These are phyloP conservation scores for Halophytophthora batemanensis DNA, from an alignment of 352 stramenopile species.

Conservation along the genomic window DNA sequence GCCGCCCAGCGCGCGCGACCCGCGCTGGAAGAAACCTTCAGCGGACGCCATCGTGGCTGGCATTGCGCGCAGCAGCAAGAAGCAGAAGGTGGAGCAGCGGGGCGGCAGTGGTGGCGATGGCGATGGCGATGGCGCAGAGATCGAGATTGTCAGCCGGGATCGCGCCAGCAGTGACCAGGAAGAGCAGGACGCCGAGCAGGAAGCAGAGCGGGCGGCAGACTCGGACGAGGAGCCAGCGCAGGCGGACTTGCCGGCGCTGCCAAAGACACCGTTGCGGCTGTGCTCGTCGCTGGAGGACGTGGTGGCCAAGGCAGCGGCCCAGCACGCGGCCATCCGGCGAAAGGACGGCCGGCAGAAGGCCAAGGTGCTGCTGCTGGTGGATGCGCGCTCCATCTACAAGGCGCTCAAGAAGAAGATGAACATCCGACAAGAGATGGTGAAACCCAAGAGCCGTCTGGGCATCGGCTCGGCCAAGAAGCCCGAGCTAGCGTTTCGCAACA, in stretches of 20 bases:
- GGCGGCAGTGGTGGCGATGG: slow-evolving; percentile 12
- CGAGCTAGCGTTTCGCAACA: slow-evolving; percentile 52
- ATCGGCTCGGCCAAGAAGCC: slow-evolving; percentile 62
- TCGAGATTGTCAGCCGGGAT: slow-evolving; percentile 20
- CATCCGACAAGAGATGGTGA: slow-evolving; percentile 51
- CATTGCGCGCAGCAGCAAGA: slow-evolving; percentile 29
- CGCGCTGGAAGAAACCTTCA: slow-evolving; percentile 71
- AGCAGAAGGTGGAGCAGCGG: slow-evolving; percentile 31
- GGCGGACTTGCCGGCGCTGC: slow-evolving; percentile 7
- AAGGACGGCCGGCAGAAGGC: slow-evolving; percentile 61
- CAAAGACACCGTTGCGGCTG: slow-evolving; percentile 38
- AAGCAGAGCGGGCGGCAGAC: slow-evolving; percentile 16
- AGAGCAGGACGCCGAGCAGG: slow-evolving; percentile 10
- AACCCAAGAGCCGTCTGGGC: slow-evolving; percentile 51
- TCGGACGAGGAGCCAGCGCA: slow-evolving; percentile 11
- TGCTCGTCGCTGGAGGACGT: slow-evolving; percentile 52
- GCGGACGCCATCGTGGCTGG: slow-evolving; percentile 33
- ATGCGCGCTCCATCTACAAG: slow-evolving; percentile 53
- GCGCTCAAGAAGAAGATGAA: slow-evolving; percentile 55
- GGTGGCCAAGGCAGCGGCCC: slow-evolving; percentile 31
- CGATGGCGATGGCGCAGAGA: slow-evolving; percentile 22
- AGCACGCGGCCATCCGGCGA: slow-evolving; percentile 51
- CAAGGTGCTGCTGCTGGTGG: slow-evolving; percentile 62
- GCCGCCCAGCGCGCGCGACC: slow-evolving; percentile 62
- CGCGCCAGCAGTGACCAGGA: slow-evolving; percentile 13